Conservation (phyloP, 129 eudicot species). For the Flaveria robusta region DNA sequence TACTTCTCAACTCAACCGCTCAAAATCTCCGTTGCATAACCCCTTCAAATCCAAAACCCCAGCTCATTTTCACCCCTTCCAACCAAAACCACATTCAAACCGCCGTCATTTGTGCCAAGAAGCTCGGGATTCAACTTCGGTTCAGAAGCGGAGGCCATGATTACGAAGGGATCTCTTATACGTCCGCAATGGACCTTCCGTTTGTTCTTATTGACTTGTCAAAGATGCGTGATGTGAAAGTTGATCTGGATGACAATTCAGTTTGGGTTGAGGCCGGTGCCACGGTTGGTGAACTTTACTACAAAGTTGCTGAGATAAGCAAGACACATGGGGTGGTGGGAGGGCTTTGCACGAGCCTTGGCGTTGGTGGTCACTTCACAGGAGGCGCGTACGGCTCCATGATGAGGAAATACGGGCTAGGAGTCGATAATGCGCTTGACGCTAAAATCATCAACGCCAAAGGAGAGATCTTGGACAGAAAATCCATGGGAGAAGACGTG, state of each 20-base stretch:
- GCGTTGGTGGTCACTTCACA: slow-evolving; percentile 54
- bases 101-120: slow-evolving; percentile 42
- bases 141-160: slow-evolving; percentile 63
- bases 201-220: slow-evolving; percentile 43
- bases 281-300: slow-evolving; percentile 52
- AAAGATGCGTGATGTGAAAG: slow-evolving; percentile 37
- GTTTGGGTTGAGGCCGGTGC: slow-evolving; percentile 64
- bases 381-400: slow-evolving; percentile 52
- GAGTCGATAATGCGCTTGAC: slow-evolving; percentile 46
- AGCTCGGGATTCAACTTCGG: slow-evolving; percentile 41
- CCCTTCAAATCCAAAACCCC: slow-evolving; percentile 45
- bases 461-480: slow-evolving; percentile 43
- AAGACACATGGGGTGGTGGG: slow-evolving; percentile 41
- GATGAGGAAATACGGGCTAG: slow-evolving; percentile 53
- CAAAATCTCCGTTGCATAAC: slow-evolving; percentile 47
- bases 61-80: slow-evolving; percentile 47
- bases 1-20: slow-evolving; percentile 40
- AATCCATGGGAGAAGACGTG: slow-evolving; percentile 51
- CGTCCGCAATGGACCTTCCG: slow-evolving; percentile 27
- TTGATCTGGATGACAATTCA: slow-evolving; percentile 34
- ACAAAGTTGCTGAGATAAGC: slow-evolving; percentile 50
- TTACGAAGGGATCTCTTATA: slow-evolving; percentile 52
- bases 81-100: slow-evolving; percentile 45
- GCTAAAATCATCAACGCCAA: slow-evolving; percentile 41
- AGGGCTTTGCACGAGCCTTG: slow-evolving; percentile 53